Percentiles rank a stretch among this genome's conserved stretches.
Conservation (phyloP, 2,329 filamentous ascomycete species). For the Pestalotiopsis sp. region DNA sequence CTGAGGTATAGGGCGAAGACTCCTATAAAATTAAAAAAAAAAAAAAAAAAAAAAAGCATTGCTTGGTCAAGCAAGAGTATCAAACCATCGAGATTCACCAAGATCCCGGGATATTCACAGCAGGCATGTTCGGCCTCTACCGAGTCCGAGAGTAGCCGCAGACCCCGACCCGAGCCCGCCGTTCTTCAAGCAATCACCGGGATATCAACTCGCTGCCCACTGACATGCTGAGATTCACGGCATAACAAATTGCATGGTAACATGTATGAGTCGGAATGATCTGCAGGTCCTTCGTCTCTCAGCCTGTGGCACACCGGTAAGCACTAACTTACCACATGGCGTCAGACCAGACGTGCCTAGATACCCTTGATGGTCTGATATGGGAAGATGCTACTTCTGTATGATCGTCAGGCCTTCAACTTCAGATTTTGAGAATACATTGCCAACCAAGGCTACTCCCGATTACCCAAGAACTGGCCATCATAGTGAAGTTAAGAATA, state of each 20-base stretch:
- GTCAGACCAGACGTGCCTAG: not conserved
- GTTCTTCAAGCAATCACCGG: not conserved
- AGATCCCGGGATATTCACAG: not conserved
- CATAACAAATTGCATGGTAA: not conserved
- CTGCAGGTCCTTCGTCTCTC: not conserved
- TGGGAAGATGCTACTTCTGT: not conserved
- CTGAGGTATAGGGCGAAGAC: too few species aligned
- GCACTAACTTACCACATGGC: not conserved
- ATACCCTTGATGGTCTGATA: not conserved
- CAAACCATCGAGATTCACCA: not conserved
- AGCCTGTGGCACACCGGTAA: not conserved
- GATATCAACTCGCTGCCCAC: not conserved
- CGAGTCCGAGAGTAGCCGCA: not conserved
- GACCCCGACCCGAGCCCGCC: not conserved
- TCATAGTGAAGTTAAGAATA: too few species aligned
- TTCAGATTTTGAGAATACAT: too few species aligned
- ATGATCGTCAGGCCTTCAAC: too few species aligned
- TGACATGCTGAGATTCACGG: not conserved
- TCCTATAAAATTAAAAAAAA: too few species aligned
- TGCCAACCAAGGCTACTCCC: too few species aligned
- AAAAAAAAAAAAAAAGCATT: too few species aligned
- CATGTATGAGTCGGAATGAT: not conserved
- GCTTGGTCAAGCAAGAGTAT: not conserved
- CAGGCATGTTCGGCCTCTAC: not conserved
- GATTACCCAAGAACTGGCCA: too few species aligned